Percentiles rank a stretch among this genome's conserved stretches.
Conservation (phyloP, 2,329 filamentous ascomycete species). For the Hypoxylon sp. region DNA sequence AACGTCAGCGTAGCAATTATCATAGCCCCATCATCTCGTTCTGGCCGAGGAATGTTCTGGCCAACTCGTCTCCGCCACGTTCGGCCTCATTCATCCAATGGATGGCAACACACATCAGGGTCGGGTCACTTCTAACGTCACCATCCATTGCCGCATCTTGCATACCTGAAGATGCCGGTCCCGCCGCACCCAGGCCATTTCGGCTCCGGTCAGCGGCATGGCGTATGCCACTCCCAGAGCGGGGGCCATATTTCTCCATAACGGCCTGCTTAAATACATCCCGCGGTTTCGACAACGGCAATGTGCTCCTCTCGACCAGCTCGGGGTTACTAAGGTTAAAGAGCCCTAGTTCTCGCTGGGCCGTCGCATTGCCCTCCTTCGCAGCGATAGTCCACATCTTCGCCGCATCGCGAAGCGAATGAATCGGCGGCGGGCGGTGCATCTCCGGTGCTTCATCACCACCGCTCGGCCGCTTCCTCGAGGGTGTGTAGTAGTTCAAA, state of each 20-base stretch:
- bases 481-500: conserved; percentile 75
- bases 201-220: conserved; percentile 51
- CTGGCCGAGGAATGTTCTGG: conserved; percentile 84
- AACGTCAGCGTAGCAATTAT: conserved; percentile 40
- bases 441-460: conserved; percentile 53
- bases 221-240: conserved; percentile 52
- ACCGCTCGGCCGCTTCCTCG: conserved; percentile 63
- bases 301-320: conserved; percentile 81
- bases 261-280: conserved; percentile 93
- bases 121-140: conserved; percentile 79
- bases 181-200: conserved; percentile 47
- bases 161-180: conserved; percentile 46
- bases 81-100: conserved; percentile 97
- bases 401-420: conserved; percentile 83
- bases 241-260: conserved; percentile 75
- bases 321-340: conserved; percentile 95
- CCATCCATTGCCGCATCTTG: conserved; percentile 56
- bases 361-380: conserved; percentile 88
- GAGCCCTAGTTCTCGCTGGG: conserved; percentile 92
- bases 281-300: conserved; percentile 84
- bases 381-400: conserved; percentile 94
- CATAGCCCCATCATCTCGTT: conserved; percentile 57
- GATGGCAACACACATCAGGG: conserved; percentile 91
- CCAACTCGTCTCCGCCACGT: conserved; percentile 86
- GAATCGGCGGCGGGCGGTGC: conserved; percentile 67